Percentiles rank a stretch among this genome's conserved stretches.
Evolutionary conservation across 2,329 filamentous ascomycete species (phyloP).

Genomic region (Laburnicola sp.): DNA sequence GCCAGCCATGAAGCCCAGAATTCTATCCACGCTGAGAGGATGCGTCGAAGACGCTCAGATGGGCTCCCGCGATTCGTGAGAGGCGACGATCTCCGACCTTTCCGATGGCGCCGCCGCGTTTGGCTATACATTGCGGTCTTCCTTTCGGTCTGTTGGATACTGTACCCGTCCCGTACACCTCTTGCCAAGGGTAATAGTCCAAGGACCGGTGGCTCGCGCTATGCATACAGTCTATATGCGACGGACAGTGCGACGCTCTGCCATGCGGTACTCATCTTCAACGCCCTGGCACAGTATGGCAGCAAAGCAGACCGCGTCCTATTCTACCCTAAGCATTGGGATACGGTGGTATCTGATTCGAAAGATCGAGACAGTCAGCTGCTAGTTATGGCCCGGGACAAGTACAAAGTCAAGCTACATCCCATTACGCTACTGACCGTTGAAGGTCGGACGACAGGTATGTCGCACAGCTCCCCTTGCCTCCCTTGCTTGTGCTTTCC

Average conservation of each 20-base stretch:
- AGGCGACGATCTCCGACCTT: slow-evolving; percentile 17
- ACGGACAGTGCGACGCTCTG: slow-evolving; percentile 49
- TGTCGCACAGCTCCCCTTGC: slow-evolving; percentile 13
- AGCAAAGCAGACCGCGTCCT: slow-evolving; percentile 52
- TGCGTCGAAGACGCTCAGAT: slow-evolving; percentile 41
- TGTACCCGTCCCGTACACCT: slow-evolving; percentile 22
- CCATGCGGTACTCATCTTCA: slow-evolving; percentile 51
- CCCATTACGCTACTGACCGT: slow-evolving; percentile 50
- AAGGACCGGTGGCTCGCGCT: slow-evolving; percentile 44
- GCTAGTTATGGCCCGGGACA: slow-evolving; percentile 52
- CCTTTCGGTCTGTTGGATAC: slow-evolving; percentile 33
- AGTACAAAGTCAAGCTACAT: slow-evolving; percentile 55
- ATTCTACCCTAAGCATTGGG: slow-evolving; percentile 50
- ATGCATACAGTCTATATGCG: slow-evolving; percentile 50
- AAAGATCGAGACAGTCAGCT: slow-evolving; percentile 50
- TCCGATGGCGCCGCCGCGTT: slow-evolving; percentile 36
- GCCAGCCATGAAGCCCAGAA: slow-evolving; percentile 15
- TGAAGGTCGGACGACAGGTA: slow-evolving; percentile 40
- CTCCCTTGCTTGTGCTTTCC: slow-evolving; percentile 11
- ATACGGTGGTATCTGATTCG: slow-evolving; percentile 31
- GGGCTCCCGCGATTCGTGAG: slow-evolving; percentile 38
- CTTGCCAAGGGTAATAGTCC: slow-evolving; percentile 11
- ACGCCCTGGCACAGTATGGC: slow-evolving; percentile 47
- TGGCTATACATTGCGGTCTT: slow-evolving; percentile 31
- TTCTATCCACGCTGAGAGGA: slow-evolving; percentile 17